These are phyloP conservation scores for Auriscalpium vulgare DNA, from an alignment of 768 basidiomycete genomes.

Conservation along the genomic window DNA sequence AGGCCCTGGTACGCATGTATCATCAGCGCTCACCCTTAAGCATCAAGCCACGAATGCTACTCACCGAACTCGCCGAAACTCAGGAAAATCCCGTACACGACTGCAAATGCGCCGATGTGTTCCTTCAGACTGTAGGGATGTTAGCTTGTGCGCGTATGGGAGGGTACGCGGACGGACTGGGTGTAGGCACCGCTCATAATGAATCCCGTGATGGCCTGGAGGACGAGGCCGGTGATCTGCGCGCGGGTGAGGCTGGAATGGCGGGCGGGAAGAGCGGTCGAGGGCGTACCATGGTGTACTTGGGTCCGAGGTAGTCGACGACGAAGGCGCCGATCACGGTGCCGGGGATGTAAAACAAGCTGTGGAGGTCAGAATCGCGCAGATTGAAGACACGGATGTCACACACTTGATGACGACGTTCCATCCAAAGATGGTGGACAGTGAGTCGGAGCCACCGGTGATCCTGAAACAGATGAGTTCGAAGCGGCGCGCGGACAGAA, in stretches of 20 bases:
- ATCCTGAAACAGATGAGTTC: constrained; percentile 33
- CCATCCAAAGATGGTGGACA: constrained; percentile 74
- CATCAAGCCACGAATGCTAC: constrained; percentile 6
- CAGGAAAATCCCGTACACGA: constrained; percentile 88
- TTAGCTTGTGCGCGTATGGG: no score
- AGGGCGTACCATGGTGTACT: constrained; percentile 55
- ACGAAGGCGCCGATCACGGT: constrained; percentile 69
- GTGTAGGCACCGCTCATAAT: constrained; percentile 81
- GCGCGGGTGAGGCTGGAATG: neutral
- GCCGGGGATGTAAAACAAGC: constrained; percentile 64
- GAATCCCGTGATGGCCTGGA: constrained; percentile 74
- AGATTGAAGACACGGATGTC: constrained; percentile 24
- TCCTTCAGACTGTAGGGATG: constrained; percentile 36
- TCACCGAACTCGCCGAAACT: constrained; percentile 79
- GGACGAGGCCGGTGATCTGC: constrained; percentile 59
- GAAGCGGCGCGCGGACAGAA: neutral
- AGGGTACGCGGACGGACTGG: constrained; percentile 25
- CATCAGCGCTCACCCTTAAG: neutral
- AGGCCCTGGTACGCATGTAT: constrained; percentile 38
- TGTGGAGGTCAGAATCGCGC: constrained; percentile 20
- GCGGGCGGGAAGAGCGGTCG: neutral
- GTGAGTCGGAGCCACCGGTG: constrained; percentile 41
- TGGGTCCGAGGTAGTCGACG: constrained; percentile 70
- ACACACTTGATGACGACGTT: constrained; percentile 74
- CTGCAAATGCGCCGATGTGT: constrained; percentile 70